These are phyloP conservation scores for Emergomyces pasteurianus DNA, from an alignment of 2,329 filamentous ascomycete species.

Conservation along the genomic window DNA sequence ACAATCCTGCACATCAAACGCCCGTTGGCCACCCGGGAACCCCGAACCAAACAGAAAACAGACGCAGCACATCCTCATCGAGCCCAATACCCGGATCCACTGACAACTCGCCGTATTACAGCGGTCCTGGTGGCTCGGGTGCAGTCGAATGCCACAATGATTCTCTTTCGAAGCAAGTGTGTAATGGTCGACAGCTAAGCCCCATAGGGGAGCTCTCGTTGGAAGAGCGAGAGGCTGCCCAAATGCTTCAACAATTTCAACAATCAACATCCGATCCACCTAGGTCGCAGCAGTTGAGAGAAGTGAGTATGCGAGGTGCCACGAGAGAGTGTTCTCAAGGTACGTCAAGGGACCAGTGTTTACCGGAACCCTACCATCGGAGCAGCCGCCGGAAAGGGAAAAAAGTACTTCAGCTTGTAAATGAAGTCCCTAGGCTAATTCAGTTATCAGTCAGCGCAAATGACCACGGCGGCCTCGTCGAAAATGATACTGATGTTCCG, in stretches of 20 bases:
- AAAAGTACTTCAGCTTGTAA: background rate
- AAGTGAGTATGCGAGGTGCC: background rate
- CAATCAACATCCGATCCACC: background rate
- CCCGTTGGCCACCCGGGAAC: no score
- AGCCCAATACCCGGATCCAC: background rate
- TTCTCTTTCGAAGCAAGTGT: background rate
- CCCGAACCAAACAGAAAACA: background rate
- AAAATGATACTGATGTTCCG: background rate
- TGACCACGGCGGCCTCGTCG: no score
- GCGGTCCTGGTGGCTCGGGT: background rate
- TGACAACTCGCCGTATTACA: background rate
- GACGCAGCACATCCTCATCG: background rate
- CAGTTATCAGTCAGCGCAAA: background rate
- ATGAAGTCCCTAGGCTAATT: background rate
- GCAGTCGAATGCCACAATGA: background rate
- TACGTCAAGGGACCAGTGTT: background rate
- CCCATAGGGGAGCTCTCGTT: background rate
- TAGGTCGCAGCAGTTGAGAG: background rate
- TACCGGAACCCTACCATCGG: background rate
- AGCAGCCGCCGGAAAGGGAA: background rate
- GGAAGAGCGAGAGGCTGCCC: background rate
- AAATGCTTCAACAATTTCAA: background rate
- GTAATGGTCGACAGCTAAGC: background rate
- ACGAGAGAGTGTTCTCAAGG: background rate
- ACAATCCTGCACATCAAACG: no score